phyloP scores from a whole-genome alignment of 164 flowering plant species.

The Kalanchoe fedtschenkoi region DNA sequence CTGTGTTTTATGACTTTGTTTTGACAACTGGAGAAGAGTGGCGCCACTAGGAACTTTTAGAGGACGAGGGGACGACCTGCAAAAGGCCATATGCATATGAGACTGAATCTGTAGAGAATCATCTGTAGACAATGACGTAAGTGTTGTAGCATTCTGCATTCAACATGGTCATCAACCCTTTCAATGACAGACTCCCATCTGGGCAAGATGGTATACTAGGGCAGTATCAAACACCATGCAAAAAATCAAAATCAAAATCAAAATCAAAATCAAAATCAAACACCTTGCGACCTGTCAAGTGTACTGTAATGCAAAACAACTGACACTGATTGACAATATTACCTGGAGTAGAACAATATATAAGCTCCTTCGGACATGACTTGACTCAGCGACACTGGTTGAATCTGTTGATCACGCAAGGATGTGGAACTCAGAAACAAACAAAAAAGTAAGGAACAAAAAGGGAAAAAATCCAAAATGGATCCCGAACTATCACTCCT shows the following conservation, averaged over 20 bases:
- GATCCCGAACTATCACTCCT: too few relatives aligned
- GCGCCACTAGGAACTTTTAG: slow-evolving; percentile 24
- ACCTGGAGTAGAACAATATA: slow-evolving; percentile 78
- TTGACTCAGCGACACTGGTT: slow-evolving; percentile 52
- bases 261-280: too few relatives aligned
- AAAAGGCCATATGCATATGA: neutral
- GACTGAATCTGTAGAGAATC: neutral
- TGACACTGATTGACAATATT: slow-evolving; percentile 6
- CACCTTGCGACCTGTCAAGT: neutral
- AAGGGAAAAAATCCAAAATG: too few relatives aligned
- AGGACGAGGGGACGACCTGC: slow-evolving; percentile 65
- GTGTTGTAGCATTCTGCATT: too few relatives aligned
- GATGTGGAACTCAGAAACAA: neutral
- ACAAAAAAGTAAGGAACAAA: neutral
- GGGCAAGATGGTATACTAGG: neutral
- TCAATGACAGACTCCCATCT: neutral
- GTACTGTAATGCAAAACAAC: neutral
- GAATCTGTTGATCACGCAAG: slow-evolving; percentile 40
- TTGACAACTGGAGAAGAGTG: slow-evolving; percentile 16
- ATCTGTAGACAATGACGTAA: neutral
- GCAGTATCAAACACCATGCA: neutral
- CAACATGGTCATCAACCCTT: too few relatives aligned
- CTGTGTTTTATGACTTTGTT: slow-evolving; percentile 19
- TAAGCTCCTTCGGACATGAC: slow-evolving; percentile 94
- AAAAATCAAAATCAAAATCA: too few relatives aligned